These are phyloP conservation scores for Terfezia claveryi DNA, from an alignment of 495 filamentous ascomycete species.

Conservation along the genomic window DNA sequence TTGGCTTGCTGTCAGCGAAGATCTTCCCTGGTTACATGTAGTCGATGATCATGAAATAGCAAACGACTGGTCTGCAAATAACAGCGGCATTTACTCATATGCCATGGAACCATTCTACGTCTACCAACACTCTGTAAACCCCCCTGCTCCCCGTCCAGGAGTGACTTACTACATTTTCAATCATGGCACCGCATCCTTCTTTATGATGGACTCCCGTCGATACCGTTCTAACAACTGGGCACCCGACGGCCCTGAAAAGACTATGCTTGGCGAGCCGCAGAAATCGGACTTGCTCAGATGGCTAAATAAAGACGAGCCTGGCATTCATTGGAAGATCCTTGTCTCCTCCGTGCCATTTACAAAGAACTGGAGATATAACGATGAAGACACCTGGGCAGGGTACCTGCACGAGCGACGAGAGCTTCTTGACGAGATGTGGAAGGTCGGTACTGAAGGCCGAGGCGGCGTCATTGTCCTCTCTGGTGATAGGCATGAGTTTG, in stretches of 20 bases:
- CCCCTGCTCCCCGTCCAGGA: slow-evolving; percentile 34
- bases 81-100: slow-evolving; percentile 44
- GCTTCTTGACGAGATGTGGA: slow-evolving; percentile 83
- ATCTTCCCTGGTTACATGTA: slow-evolving; percentile 88
- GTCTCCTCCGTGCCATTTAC: slow-evolving; percentile 80
- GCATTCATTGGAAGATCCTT: slow-evolving; percentile 84
- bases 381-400: slow-evolving; percentile 75
- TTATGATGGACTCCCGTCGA: slow-evolving; percentile 77
- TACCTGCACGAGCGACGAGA: slow-evolving; percentile 56
- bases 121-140: slow-evolving; percentile 72
- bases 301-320: slow-evolving; percentile 33
- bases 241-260: slow-evolving; percentile 36
- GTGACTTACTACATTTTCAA: slow-evolving; percentile 70
- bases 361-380: slow-evolving; percentile 79
- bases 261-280: slow-evolving; percentile 68
- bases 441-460: slow-evolving; percentile 39
- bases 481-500: slow-evolving; percentile 89
- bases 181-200: slow-evolving; percentile 67
- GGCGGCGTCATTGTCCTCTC: slow-evolving; percentile 65
- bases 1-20: slow-evolving; percentile 43
- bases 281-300: slow-evolving; percentile 57
- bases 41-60: slow-evolving; percentile 89
- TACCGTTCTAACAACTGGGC: slow-evolving; percentile 46
- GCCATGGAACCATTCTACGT: slow-evolving; percentile 70
- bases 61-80: slow-evolving; percentile 70